Percentiles rank a stretch among this genome's conserved stretches.
Evolutionary conservation across 306 rosid species (phyloP).

Genomic region (Prunus salicina): DNA sequence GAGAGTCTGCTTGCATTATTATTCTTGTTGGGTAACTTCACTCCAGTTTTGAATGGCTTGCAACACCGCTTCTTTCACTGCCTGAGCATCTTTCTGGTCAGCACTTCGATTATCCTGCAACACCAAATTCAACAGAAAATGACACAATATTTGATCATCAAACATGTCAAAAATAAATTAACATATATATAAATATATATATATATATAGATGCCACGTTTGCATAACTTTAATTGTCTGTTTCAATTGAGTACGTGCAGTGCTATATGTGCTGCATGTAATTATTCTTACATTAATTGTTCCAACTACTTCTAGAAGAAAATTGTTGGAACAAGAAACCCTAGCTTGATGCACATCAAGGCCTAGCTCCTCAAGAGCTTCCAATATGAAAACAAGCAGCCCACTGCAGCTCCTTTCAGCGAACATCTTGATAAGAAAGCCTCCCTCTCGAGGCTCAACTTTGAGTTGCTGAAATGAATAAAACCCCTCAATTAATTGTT

Average conservation of each 20-base stretch:
- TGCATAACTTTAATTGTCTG: too few species aligned
- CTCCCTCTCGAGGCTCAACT: slow-evolving; percentile 40
- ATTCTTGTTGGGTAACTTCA: slow-evolving; percentile 23
- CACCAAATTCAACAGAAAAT: slow-evolving; percentile 6
- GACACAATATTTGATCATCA: background rate
- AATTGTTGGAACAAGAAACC: slow-evolving; percentile 57
- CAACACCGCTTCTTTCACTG: slow-evolving; percentile 43
- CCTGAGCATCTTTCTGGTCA: slow-evolving; percentile 29
- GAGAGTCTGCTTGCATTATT: background rate
- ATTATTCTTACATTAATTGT: slow-evolving; percentile 1
- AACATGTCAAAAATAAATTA: background rate
- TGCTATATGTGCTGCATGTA: background rate
- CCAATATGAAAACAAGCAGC: slow-evolving; percentile 55
- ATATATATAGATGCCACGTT: too few species aligned
- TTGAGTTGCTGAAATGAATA: slow-evolving; percentile 26
- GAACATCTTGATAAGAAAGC: slow-evolving; percentile 48
- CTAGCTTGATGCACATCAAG: slow-evolving; percentile 68
- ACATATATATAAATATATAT: too few species aligned
- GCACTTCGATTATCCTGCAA: slow-evolving; percentile 36
- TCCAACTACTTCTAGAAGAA: slow-evolving; percentile 49
- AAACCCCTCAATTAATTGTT: background rate
- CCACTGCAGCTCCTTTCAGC: slow-evolving; percentile 45
- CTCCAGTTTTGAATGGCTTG: slow-evolving; percentile 63
- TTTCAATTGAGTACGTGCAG: background rate
- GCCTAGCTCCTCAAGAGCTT: slow-evolving; percentile 61